These are phyloP conservation scores for Serendipita vermifera DNA, from an alignment of 768 basidiomycete species.

Conservation along the genomic window DNA sequence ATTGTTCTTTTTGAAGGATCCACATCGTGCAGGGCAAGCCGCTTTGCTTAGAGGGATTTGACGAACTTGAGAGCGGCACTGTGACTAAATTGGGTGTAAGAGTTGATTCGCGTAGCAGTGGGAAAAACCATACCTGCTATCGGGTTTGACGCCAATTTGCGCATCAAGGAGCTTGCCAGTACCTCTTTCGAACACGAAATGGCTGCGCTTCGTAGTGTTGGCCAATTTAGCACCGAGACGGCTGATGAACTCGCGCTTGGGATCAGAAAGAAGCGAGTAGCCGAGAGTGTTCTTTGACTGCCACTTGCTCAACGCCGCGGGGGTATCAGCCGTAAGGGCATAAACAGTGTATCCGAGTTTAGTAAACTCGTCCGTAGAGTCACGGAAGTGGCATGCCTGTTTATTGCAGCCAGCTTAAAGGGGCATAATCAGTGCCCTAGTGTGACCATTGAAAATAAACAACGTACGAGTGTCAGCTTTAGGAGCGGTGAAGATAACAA, in stretches of 20 bases:
- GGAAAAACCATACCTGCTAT: constrained; percentile 51
- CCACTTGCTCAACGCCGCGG: constrained; percentile 68
- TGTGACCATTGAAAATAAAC: constrained; percentile 13
- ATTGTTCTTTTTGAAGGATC: too few species aligned
- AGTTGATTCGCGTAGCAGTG: neutral
- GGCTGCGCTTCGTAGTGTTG: constrained; percentile 78
- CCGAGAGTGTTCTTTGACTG: constrained; percentile 80
- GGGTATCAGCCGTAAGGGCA: constrained; percentile 69
- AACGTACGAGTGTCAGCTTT: constrained; percentile 73
- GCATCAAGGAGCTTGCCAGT: constrained; percentile 71
- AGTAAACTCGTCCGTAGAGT: constrained; percentile 65
- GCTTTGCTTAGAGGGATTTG: constrained; percentile 8
- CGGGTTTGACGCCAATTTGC: constrained; percentile 75
- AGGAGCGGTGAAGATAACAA: constrained; percentile 71
- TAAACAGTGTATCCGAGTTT: constrained; percentile 59
- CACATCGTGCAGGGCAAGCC: too few species aligned
- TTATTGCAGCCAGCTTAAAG: constrained; percentile 74
- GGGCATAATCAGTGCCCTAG: constrained; percentile 1
- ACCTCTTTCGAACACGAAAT: constrained; percentile 87
- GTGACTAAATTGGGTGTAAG: neutral
- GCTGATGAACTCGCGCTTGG: constrained; percentile 62
- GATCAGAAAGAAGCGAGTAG: constrained; percentile 81
- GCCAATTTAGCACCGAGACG: constrained; percentile 70
- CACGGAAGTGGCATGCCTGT: constrained; percentile 87
- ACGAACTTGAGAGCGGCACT: neutral